phyloP scores from a whole-genome alignment of 2,329 filamentous ascomycete species.

The Paecilomyces formosus region DNA sequence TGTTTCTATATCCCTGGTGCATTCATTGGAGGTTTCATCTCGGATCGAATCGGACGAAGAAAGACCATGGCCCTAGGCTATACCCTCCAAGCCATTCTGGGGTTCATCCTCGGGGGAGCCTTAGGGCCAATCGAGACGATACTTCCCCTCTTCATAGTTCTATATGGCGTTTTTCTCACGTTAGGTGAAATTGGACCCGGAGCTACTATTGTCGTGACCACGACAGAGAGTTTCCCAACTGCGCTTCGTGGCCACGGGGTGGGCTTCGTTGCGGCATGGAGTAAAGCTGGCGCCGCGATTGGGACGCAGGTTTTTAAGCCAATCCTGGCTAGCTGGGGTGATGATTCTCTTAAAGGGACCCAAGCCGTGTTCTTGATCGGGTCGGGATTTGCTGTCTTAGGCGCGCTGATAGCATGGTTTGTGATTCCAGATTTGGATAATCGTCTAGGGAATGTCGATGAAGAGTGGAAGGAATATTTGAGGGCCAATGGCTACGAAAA shows the following conservation, averaged over 20 bases:
- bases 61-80: constrained; percentile 48
- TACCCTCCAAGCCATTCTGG: constrained; percentile 36
- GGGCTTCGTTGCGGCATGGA: constrained; percentile 41
- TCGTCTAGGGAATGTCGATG: constrained; percentile 38
- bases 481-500: constrained; percentile 32
- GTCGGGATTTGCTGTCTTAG: constrained; percentile 42
- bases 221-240: constrained; percentile 45
- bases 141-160: constrained; percentile 45
- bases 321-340: constrained; percentile 39
- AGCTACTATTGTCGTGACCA: constrained; percentile 27
- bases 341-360: constrained; percentile 36
- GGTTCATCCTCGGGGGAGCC: constrained; percentile 44
- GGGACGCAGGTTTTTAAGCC: constrained; percentile 47
- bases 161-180: constrained; percentile 45
- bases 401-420: constrained; percentile 38
- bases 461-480: constrained; percentile 39
- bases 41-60: constrained; percentile 43
- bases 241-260: constrained; percentile 44
- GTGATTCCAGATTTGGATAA: constrained; percentile 39
- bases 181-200: constrained; percentile 47
- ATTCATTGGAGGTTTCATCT: constrained; percentile 41
- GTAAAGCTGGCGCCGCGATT: constrained; percentile 45
- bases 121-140: constrained; percentile 38
- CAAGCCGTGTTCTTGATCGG: constrained; percentile 47
- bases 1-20: constrained; percentile 46